These are phyloP conservation scores for Botryotinia narcissicola DNA, from an alignment of 2,329 filamentous ascomycete species.

Conservation along the genomic window DNA sequence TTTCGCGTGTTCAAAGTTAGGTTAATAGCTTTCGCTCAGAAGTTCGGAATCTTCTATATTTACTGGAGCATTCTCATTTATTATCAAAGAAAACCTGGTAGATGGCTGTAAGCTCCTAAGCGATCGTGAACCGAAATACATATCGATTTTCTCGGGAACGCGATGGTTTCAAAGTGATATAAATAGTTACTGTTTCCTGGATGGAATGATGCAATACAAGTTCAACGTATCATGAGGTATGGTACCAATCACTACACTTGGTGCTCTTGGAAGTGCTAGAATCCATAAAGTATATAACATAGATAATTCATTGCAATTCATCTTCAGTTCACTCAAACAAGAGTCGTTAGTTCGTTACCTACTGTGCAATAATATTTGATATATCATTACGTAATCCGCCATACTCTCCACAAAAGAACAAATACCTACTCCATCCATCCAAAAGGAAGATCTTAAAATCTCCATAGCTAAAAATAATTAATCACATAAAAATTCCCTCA, in stretches of 20 bases:
- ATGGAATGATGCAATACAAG: not conserved
- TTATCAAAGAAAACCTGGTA: not conserved
- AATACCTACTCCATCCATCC: not conserved
- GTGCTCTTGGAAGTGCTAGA: not conserved
- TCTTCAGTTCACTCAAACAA: not conserved
- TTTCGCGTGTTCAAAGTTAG: not conserved
- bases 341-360: not conserved
- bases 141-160: not conserved
- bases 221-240: not conserved
- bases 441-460: not conserved
- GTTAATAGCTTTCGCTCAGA: no score
- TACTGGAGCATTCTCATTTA: not conserved
- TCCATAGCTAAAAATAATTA: not conserved
- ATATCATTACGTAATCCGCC: not conserved
- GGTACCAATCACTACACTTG: not conserved
- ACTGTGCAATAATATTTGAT: not conserved
- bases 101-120: not conserved
- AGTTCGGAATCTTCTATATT: not conserved
- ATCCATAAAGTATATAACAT: not conserved
- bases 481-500: not conserved
- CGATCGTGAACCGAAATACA: not conserved
- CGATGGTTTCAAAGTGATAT: not conserved
- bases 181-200: not conserved
- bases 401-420: not conserved
- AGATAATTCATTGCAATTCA: not conserved